Percentiles rank a stretch among this genome's conserved stretches.
Evolutionary conservation across 2,329 filamentous ascomycete genomes (phyloP).

Genomic region (Trichoderma arundinaceum): DNA sequence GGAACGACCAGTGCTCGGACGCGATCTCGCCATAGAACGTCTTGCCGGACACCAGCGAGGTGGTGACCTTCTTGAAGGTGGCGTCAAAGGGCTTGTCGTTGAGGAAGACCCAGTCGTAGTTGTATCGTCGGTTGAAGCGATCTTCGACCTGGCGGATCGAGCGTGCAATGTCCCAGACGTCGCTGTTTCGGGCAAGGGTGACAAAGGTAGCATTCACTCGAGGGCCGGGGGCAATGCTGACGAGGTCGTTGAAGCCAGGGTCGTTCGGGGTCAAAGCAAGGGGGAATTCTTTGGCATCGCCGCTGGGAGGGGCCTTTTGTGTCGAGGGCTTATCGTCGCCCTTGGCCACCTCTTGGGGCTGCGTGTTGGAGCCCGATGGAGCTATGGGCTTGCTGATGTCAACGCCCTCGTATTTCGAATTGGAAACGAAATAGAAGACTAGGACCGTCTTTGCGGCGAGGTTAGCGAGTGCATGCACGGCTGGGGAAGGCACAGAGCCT

Average conservation of each 20-base stretch:
- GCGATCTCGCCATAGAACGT: constrained; percentile 90
- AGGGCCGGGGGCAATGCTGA: constrained; percentile 64
- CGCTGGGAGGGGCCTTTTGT: constrained; percentile 36
- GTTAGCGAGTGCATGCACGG: constrained; percentile 33
- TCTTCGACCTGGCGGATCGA: constrained; percentile 97
- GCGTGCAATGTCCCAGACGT: constrained; percentile 95
- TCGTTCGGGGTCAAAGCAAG: constrained; percentile 60
- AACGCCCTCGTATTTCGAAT: constrained; percentile 55
- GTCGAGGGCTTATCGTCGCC: constrained; percentile 33
- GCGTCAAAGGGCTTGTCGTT: constrained; percentile 96
- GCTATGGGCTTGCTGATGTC: constrained; percentile 23
- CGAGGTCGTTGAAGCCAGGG: constrained; percentile 58
- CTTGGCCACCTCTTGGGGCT: constrained; percentile 26
- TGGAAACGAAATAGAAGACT: constrained; percentile 82
- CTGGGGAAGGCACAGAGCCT: neutral
- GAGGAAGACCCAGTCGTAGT: constrained; percentile 99
- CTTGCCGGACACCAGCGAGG: constrained; percentile 86
- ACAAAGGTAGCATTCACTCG: constrained; percentile 98
- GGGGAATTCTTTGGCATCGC: constrained; percentile 46
- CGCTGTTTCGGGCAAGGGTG: constrained; percentile 88
- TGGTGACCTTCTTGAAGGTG: constrained; percentile 90
- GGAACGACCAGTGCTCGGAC: constrained; percentile 96
- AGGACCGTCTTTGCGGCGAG: constrained; percentile 59
- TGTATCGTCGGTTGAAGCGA: constrained; percentile 94
- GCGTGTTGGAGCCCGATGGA: neutral